Evolutionary conservation across 306 rosid species (phyloP), one percentile per base, ranked within the genome.

Genomic region (Gillenia trifoliata): DNA sequence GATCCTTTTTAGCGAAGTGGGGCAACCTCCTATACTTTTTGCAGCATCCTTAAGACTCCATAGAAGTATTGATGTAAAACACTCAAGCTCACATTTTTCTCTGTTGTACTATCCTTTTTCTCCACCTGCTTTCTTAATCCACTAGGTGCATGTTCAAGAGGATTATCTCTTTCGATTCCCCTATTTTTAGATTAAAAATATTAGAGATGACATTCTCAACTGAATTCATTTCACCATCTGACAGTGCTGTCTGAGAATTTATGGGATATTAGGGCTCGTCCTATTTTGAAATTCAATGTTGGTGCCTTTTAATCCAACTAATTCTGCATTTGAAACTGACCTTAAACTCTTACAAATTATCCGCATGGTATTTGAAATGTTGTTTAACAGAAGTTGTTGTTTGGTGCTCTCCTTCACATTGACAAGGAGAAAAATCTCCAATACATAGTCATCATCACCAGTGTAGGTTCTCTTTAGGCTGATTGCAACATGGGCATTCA

Each of bases 1-100:
- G 79, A 93, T 93, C 84, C 98, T 90, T 86, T 93, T 93, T 57
- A 93, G 85, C 3, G 98, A 90, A 76, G 98, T 90, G 28, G 98
- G 96, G 71, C 96, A 90, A 92, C 97, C 97, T 36, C 95, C 98
- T 67, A 90, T 86, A 78, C 88, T 83, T 79, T 85, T 93, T 73
- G 98, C 96, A 33, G 98, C 98, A 76, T 93, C 95, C 95, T 89
- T 93, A 59, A 93, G 90, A 78, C 94, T 90, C 65, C 96, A 73
- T 95, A 90, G 80, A 93, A 93, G 81, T 93, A 83, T 74, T 87
- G 98, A 68, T 87, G 96, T 64, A 93, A 95, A 70, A 93, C 93
- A 63, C 83, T 83, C 83, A 92, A 86, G 85, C 96, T 90, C 86
- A 92, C 91, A 71, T 75, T 90, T 87, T 86, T 92, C 85, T 92